Evolutionary conservation across 345 rosid species (phyloP), one percentile per base, ranked within the genome.

Genomic region (Gossypium turneri): DNA sequence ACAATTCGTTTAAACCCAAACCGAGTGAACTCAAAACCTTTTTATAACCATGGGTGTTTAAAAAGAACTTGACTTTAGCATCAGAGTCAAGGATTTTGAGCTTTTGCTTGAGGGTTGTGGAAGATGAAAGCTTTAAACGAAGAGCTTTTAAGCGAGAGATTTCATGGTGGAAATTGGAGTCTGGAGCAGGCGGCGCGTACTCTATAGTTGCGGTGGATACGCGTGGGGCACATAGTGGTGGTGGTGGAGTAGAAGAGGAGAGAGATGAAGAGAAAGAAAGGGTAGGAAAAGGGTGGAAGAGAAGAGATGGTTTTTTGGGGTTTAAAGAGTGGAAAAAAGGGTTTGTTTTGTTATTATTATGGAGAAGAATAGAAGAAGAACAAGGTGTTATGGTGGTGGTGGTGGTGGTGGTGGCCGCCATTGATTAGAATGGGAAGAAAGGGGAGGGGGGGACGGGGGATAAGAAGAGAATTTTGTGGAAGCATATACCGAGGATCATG

Each of bases 131-230:
- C 59, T 81, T 84, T 19, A 88, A 70, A 24, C 81, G 83, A 62
- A 94, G 89, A 20, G 89, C 29, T 70, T 78, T 77, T 6, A 94
- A 92, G 84, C 95, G 92, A 78, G 85, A 79, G 78, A 92, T 88
- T 75, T 92, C 95, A 20, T 69, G 80, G 16, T 56, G 82, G 87
- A 92, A 85, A 82, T 90, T 48, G 82, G 81, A 86, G 73, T 90
- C 92, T 17, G 97, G 94, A 5, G 90, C 79, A 1, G 92, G 92
- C 0, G 92, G 84, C 12, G 84, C 87, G 74, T 79, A 86, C 80
- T 90, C 94, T 12, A 90, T 81, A 19, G 97, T 89, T 2, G 81
- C 92, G 16, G 94, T 92, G 79, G 92, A 78, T 1, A 91, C 95
- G 22, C 89, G 90, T 38, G 85, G 53, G 78, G 80, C 41, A 34